Percentiles rank a stretch among this genome's conserved stretches.
Conservation (phyloP, 1,284 basidiomycete species). For the Uromyces viciae-fabae region DNA sequence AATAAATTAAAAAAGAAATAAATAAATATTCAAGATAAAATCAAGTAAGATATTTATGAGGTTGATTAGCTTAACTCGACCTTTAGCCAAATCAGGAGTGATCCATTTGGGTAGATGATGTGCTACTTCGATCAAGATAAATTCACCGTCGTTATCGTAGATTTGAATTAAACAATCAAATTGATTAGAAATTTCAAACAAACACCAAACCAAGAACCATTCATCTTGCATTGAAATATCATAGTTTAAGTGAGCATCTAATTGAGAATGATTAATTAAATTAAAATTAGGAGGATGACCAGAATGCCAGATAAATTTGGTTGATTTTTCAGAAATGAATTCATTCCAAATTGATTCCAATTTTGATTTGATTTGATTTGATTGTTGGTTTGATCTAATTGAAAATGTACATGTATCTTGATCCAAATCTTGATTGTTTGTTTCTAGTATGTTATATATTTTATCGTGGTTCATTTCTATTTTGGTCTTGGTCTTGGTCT, state of each 20-base stretch:
- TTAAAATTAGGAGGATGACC: not conserved
- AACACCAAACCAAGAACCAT: slow-evolving; percentile 85
- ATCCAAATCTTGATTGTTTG: not conserved
- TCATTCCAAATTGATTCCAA: slow-evolving; percentile 16
- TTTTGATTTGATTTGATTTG: slow-evolving; percentile 9
- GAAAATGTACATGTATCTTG: slow-evolving; percentile 24
- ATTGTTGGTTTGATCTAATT: slow-evolving; percentile 23
- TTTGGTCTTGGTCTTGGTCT: too few relatives aligned
- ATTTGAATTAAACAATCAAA: slow-evolving; percentile 67
- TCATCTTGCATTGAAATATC: slow-evolving; percentile 94
- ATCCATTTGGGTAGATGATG: slow-evolving; percentile 85
- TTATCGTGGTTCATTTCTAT: too few relatives aligned
- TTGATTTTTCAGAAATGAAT: slow-evolving; percentile 2
- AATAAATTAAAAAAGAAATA: not conserved
- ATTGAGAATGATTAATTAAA: not conserved
- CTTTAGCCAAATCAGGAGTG: slow-evolving; percentile 79
- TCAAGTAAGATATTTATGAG: slow-evolving; percentile 34
- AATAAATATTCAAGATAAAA: slow-evolving; percentile 46
- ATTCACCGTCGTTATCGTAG: slow-evolving; percentile 89
- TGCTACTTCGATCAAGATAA: slow-evolving; percentile 92
- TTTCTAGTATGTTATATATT: too few relatives aligned
- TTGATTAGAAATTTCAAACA: slow-evolving; percentile 68
- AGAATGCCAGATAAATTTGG: slow-evolving; percentile 41
- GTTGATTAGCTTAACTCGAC: slow-evolving; percentile 68
- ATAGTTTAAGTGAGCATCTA: slow-evolving; percentile 24